Base-by-base conservation (phyloP, 163 green algal species). In the Scenedesmus sp. region DNA sequence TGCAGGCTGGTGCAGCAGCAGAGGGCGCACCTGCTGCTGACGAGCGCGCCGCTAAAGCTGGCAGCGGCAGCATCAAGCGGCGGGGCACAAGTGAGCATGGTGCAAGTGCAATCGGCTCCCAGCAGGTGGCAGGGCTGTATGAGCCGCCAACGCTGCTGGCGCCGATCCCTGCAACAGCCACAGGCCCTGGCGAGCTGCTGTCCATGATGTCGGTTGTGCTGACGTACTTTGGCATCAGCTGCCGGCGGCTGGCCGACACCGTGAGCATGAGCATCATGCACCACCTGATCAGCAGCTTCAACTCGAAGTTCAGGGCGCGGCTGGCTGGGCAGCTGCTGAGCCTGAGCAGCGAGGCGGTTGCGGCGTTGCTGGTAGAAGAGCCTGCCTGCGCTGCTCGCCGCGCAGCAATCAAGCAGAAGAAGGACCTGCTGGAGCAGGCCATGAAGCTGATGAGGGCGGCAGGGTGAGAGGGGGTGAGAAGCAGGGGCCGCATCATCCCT, bases 361-460 rank as follows among this genome's bases (percentile, higher is more conserved):
- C 26, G 57, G 74, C 74, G 0, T 10, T 91, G 74, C 87, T 91
- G 26, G 74, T 87, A n/a, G 87, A 91, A 26, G 87, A 91, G 52
- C 26, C 56, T 2, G 67, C 60, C 1, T 81, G 56, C 15, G 87
- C 87, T 52, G 87, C 87, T 13, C 79, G 59, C 3, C 79, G 87
- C 5, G 87, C 70, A 10, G 74, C 74, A 12, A 76, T 91, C 4
- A 86, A 76, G 26, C 26, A 66, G 46, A 66, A 79, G 76, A 85
- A 86, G 73, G 87, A 91, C 46, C 20, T 91, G 87, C 87, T 91
- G 26, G 87, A 91, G 76, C 87, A 91, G 59, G 87, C 87, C 23
- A 66, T 91, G 55, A 86, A 79, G 74, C 59, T 91, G 13, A 91
- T 91, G 23, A 60, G 87, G 20, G 87, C 87, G 67, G 87, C 87